Percentiles rank a stretch among this genome's conserved stretches.
These are phyloP conservation scores for Russula compacta DNA, from an alignment of 768 basidiomycete genomes.

Conservation along the genomic window DNA sequence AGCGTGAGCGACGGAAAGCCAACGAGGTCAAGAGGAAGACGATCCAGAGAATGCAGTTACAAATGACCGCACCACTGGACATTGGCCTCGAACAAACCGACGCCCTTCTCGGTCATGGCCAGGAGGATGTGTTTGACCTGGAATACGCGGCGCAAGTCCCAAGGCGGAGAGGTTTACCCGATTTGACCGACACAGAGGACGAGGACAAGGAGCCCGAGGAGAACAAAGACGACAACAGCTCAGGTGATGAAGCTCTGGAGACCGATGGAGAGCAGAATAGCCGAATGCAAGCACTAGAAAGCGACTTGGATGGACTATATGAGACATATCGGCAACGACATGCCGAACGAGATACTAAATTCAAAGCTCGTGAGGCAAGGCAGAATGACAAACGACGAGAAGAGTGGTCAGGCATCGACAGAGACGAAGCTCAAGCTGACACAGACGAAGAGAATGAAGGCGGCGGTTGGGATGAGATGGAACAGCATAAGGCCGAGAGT, in stretches of 20 bases:
- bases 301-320: constrained; percentile 84
- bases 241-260: constrained; percentile 40
- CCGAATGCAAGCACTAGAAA: constrained; percentile 59
- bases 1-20: constrained; percentile 72
- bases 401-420: constrained; percentile 72
- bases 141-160: constrained; percentile 45
- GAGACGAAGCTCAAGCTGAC: constrained; percentile 28
- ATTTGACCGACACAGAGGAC: constrained; percentile 19
- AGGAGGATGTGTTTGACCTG: constrained; percentile 86
- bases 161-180: constrained; percentile 32
- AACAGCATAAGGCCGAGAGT: constrained; percentile 41
- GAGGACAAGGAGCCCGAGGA: constrained; percentile 40
- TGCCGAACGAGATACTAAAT: constrained; percentile 81
- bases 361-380: constrained; percentile 70
- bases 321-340: constrained; percentile 74
- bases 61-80: constrained; percentile 97
- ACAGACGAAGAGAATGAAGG: constrained; percentile 31
- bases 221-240: constrained; percentile 33
- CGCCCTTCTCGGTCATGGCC: constrained; percentile 57
- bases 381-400: constrained; percentile 64
- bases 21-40: constrained; percentile 86
- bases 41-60: constrained; percentile 90
- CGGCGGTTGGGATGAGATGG: constrained; percentile 67
- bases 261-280: constrained; percentile 63
- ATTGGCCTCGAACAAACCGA: constrained; percentile 86